These are phyloP conservation scores for Chaetomium globosum DNA, from an alignment of 2,329 filamentous ascomycete genomes.

Conservation along the genomic window DNA sequence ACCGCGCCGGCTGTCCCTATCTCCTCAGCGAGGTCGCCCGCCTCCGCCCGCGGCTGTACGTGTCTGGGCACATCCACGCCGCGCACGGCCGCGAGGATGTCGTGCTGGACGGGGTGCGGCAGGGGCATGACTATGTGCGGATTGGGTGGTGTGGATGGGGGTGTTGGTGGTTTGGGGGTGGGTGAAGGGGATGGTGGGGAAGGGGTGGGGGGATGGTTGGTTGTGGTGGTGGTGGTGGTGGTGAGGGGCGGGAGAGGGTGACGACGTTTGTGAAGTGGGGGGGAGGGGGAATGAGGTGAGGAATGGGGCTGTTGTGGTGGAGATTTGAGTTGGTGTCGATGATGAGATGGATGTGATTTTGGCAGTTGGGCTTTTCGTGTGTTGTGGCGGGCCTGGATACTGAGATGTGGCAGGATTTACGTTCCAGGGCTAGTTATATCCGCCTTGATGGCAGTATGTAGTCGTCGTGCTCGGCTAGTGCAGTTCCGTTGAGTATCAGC, in stretches of 20 bases:
- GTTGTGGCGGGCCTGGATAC: no score
- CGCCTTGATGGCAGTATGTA: no score
- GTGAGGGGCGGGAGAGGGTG: neutral
- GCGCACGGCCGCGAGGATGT: constrained; percentile 13
- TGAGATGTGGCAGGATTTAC: no score
- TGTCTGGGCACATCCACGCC: constrained; percentile 45
- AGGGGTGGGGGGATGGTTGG: neutral
- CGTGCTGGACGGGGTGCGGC: constrained; percentile 10
- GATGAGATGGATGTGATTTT: neutral
- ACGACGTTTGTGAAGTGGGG: constrained; percentile 20
- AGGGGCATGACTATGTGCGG: constrained; percentile 14
- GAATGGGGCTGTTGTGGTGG: constrained; percentile 9
- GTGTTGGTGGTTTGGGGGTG: constrained; percentile 1
- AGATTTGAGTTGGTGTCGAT: constrained; percentile 10
- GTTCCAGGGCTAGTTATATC: no score
- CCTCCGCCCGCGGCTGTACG: constrained; percentile 40
- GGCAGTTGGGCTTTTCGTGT: neutral
- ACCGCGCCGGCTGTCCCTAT: constrained; percentile 34
- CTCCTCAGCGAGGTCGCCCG: constrained; percentile 40
- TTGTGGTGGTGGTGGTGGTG: no score
- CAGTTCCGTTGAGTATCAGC: no score
- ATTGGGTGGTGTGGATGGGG: constrained; percentile 14
- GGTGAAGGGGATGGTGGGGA: neutral
- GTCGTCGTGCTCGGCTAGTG: no score
- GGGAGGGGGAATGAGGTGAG: constrained; percentile 5